Evolutionary conservation across 768 basidiomycete species (phyloP), one percentile per base, ranked within the genome.

Genomic region (Rhizopogon vesiculosus): DNA sequence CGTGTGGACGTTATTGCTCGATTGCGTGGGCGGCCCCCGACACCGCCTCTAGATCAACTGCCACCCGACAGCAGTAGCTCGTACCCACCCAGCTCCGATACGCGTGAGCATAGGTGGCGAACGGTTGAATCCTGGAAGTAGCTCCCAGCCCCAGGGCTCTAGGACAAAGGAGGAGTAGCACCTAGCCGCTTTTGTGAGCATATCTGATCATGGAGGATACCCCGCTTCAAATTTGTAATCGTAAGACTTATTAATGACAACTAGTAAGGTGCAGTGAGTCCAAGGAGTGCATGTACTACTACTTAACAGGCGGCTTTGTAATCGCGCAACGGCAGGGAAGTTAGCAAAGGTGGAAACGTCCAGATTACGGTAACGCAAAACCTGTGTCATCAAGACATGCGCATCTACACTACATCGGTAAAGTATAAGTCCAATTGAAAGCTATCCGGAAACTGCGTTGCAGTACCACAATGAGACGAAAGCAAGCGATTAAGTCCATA

Each of bases 1-100:
- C 83, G 83, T 12, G 67, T 84, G 28, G 71, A 72, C 29, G 78
- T 85, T 51, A 73, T 86, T 53, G 68, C 77, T 19, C 76, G 80
- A 41, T 74, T 85, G 61, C 74, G 79, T 25, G 79, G 78, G 55
- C 74, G 72, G 61, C 72, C 76, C 41, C 77, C 78, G 19, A 78
- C 81, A 7, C 80, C 81, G 15, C 76, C 74, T 35, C 70, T 70
- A 35, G 65, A 72, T 49, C 53, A 39, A 49, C 25, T 55, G 31
- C 57, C 33, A 19, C 12, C 43, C 6, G 57, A 53, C 18, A 33
- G 33, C n/a, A 31, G 19, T 35, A 39, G 35, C 28, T 22, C 48
- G 39, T 50, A 50, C 46, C 35, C 43, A 39, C 40, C 40, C 6
- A 59, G 42, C 9, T 55, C 65, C 28, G 57, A 69, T 46, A 61